Conservation (phyloP, 306 rosid species). For the Spatholobus suberectus region DNA sequence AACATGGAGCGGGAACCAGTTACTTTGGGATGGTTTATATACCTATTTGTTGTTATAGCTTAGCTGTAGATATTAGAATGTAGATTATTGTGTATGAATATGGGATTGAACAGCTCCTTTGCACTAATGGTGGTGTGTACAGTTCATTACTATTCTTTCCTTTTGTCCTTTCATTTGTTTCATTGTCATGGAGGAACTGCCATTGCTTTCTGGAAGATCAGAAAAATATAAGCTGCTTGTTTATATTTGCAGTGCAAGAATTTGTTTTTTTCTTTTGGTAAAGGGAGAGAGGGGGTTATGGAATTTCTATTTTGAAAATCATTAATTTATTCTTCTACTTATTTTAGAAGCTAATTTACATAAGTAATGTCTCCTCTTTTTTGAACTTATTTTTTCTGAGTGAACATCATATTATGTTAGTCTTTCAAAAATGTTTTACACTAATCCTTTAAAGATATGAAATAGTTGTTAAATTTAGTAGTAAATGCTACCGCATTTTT, state of each 20-base stretch:
- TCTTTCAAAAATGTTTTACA: too few species aligned
- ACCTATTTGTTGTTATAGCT: conserved; percentile 36
- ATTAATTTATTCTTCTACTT: background rate
- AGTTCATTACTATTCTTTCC: conserved; percentile 39
- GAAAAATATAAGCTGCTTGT: background rate
- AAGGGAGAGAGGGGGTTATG: background rate
- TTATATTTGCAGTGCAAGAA: background rate
- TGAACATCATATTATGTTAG: too few species aligned
- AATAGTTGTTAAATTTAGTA: too few species aligned
- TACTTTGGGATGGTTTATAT: conserved; percentile 42
- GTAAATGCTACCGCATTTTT: too few species aligned
- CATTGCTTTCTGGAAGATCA: conserved; percentile 23
- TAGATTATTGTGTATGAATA: conserved; percentile 49
- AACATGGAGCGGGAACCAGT: conserved; percentile 38
- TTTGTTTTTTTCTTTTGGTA: background rate
- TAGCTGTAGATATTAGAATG: conserved; percentile 57
- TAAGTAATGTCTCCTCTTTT: too few species aligned
- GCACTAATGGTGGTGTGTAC: conserved; percentile 51
- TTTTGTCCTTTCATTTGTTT: conserved; percentile 39
- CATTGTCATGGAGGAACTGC: conserved; percentile 20
- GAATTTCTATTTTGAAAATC: background rate
- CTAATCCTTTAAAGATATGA: too few species aligned
- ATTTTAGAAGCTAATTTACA: too few species aligned
- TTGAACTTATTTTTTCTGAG: too few species aligned
- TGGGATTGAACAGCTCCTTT: conserved; percentile 39